Base-by-base conservation (phyloP, 1,139 yeast species). In the Pichia sp. region DNA sequence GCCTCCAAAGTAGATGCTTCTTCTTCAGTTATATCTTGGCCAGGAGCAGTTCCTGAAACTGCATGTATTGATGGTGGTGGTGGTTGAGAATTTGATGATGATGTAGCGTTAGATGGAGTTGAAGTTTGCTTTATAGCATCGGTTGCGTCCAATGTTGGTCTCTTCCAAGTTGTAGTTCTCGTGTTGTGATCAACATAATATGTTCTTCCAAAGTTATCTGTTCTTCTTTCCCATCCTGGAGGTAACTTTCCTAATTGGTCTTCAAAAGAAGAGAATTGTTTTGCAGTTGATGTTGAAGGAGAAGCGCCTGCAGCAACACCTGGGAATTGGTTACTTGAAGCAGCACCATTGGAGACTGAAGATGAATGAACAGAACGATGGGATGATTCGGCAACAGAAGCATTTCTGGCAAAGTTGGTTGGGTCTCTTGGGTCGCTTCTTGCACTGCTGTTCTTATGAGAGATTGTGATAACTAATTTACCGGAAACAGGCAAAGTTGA, bases 211-310 rank as follows among this genome's bases (percentile, higher is more conserved):
- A 90, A 87, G 65, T 90, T 90, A 67, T 93, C 99, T 1, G 98
- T 91, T 67, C 98, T 81, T 59, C 99, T 82, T 69, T 93, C 99
- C 99, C 99, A 93, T 3, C 99, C 99, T 4, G 97, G 88, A 6
- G 99, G 99, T 57, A 93, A 75, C 61, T 97, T 77, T 42, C 99
- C 99, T 60, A 83, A 81, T 65, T 93, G 98, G 68, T 93, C 99
- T 68, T 93, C 99, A 65, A 93, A 93, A 2, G 98, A 88, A 2
- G 96, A 86, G 59, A 83, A 85, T 58, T 84, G 93, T 62, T 89
- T 77, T 58, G 54, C 55, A 37, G 42, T 38, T n/a, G 53, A 15
- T 19, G n/a, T 46, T 15, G 59, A 22, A 22, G 54, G 17, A 9
- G 57, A 20, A 10, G 45, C 24, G 12, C 34, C 21, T 17, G 60